A percentile compares a stretch with the other conserved stretches of the same genome.
phyloP scores from a whole-genome alignment of 176 grass and related monocot genomes.

The Oryza australiensis region DNA sequence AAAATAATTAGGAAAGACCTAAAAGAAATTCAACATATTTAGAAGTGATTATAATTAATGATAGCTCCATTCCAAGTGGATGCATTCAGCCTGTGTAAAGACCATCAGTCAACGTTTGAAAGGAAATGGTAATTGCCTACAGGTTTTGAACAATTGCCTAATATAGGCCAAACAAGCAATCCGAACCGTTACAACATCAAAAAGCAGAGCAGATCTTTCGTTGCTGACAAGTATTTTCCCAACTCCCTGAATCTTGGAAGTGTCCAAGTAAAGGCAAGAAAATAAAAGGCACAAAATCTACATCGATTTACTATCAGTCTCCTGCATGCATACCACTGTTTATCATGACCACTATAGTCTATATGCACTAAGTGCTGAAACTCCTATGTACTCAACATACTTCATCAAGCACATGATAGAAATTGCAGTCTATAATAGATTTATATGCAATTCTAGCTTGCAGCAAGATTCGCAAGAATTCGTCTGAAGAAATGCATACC shows the following conservation, averaged over 20 bases:
- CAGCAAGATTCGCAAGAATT: not conserved
- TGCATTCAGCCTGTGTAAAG: not conserved
- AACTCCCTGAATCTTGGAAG: not conserved
- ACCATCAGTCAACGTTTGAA: not conserved
- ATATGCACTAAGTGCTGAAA: not conserved
- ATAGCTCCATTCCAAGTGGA: not conserved
- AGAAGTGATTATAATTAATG: conserved; percentile 7
- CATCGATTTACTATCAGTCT: not conserved
- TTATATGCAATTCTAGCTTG: not conserved
- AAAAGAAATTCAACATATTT: not conserved
- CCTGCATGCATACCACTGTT: not conserved
- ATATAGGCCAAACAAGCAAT: not conserved
- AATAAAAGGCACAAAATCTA: conserved; percentile 1
- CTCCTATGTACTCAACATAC: not conserved
- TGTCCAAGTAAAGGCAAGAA: not conserved
- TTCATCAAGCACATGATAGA: not conserved
- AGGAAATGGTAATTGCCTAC: not conserved
- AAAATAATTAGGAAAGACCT: not conserved
- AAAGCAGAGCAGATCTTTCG: not conserved
- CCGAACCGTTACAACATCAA: not conserved
- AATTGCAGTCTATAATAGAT: not conserved
- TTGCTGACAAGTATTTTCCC: not conserved
- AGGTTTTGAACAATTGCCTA: not conserved
- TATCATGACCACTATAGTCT: not conserved
- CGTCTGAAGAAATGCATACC: conserved; percentile 34